A percentile compares a stretch with the other conserved stretches of the same genome.
Evolutionary conservation across 2,329 filamentous ascomycete species (phyloP).

Genomic region (Penicillium sp.): DNA sequence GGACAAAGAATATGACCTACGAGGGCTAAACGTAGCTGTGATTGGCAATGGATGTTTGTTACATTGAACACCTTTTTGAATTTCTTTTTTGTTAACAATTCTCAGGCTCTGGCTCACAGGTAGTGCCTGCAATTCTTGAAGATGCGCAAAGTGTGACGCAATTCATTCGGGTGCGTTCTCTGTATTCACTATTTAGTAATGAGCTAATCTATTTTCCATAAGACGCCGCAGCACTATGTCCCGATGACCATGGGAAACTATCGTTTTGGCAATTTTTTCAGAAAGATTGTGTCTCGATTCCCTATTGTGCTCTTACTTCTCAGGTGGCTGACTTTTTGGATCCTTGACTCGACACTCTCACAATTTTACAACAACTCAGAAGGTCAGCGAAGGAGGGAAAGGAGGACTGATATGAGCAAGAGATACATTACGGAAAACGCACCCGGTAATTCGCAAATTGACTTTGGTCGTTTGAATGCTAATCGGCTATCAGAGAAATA

Average conservation of each 20-base stretch:
- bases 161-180: conserved; percentile 7
- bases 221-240: conserved; percentile 10
- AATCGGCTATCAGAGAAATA: conserved; percentile 2
- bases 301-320: conserved; percentile 2
- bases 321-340: conserved; percentile 7
- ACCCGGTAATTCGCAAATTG: background rate
- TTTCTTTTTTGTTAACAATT: background rate
- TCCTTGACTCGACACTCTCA: conserved; percentile 3
- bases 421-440: conserved; percentile 7
- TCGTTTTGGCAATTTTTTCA: background rate
- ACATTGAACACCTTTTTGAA: conserved; percentile 1
- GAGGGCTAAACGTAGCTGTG: conserved; percentile 7
- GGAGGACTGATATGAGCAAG: conserved; percentile 2
- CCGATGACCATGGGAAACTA: conserved; percentile 12
- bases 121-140: conserved; percentile 9
- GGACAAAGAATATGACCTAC: conserved; percentile 7
- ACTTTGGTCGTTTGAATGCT: background rate
- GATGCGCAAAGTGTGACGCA: conserved; percentile 9
- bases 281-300: background rate
- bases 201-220: background rate
- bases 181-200: background rate
- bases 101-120: conserved; percentile 10
- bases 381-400: background rate
- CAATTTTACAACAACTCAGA: conserved; percentile 9
- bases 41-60: conserved; percentile 12